A percentile compares a stretch with the other conserved stretches of the same genome.
These are phyloP conservation scores for Iberis pinnata DNA, from an alignment of 345 rosid species.

Conservation along the genomic window DNA sequence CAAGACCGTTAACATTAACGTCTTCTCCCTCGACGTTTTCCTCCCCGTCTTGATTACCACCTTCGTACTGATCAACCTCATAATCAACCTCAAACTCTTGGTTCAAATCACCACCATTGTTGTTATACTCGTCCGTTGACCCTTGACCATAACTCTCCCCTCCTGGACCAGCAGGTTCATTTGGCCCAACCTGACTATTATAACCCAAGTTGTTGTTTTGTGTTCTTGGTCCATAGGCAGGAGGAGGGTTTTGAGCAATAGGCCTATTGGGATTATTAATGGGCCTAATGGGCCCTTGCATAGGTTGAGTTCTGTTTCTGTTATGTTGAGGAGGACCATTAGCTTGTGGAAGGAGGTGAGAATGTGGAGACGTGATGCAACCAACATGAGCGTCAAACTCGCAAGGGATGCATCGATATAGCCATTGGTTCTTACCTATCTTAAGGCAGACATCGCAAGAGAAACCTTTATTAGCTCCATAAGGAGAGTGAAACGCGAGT, in stretches of 20 bases:
- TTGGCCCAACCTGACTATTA: neutral
- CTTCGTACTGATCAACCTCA: slow-evolving; percentile 16
- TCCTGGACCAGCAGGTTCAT: neutral
- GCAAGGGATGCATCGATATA: slow-evolving; percentile 45
- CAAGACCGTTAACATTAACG: neutral
- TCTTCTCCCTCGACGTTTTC: neutral
- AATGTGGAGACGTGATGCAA: slow-evolving; percentile 27
- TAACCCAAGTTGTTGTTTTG: slow-evolving; percentile 15
- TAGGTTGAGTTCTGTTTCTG: neutral
- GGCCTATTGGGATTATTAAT: neutral
- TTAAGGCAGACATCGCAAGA: slow-evolving; percentile 45
- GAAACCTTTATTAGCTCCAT: slow-evolving; percentile 39
- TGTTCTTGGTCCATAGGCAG: slow-evolving; percentile 4
- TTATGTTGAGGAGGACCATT: slow-evolving; percentile 16
- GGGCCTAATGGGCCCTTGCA: neutral
- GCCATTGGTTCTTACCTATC: slow-evolving; percentile 50
- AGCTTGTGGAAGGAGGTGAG: slow-evolving; percentile 24
- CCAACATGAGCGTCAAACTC: slow-evolving; percentile 55
- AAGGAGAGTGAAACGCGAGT: slow-evolving; percentile 45
- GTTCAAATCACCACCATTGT: slow-evolving; percentile 1
- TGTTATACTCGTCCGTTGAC: slow-evolving; percentile 10
- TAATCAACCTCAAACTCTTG: slow-evolving; percentile 21
- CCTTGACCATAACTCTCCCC: slow-evolving; percentile 19
- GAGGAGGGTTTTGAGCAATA: neutral
- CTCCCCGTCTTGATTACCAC: neutral